Base-by-base conservation (phyloP, 805 yeast genomes). In the Helenozyma rhizophorensis region DNA sequence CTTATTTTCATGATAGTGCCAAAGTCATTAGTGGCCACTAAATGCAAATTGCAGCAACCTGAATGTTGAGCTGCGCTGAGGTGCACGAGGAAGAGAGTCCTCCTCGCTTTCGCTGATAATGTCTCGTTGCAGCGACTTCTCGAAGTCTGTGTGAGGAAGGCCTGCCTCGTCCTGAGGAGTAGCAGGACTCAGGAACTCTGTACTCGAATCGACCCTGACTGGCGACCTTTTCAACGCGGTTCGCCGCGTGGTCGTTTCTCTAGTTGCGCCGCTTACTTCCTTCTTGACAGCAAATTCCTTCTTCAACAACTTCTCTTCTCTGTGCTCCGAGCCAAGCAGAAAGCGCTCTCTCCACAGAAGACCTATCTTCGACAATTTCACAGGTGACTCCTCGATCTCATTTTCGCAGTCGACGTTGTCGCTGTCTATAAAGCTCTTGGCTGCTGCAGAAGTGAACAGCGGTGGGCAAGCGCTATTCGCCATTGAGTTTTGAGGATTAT, bases 331-430 rank as follows among this genome's bases (percentile, higher is more conserved):
- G 5, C 23, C 14, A 42, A 43, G 32, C 32, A 39, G 34, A 22
- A 45, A 45, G 31, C 23, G 24, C 14, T 39, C 29, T 14, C 50
- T 31, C 48, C 46, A 43, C 28, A 28, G 29, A 14, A 23, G 32
- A 3, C 34, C 32, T 7, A 43, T 26, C 6, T 23, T 35, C 7
- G 21, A 26, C 12, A 27, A 17, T 29, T 63, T 65, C 6, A 58
- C 48, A 4, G 71, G 70, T 3, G 71, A 64, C 38, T 65, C 70
- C 32, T 65, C 72, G 8, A 65, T 51, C 19, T 60, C 67, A 26
- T 62, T 61, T 23, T 58, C 63, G 18, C 54, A 52, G 6, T 53
- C 58, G 14, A 55, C 60, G 13, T 54, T 43, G 8, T 43, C 55
- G 29, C 37, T 42, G 6, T 27, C 24, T 31, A 51, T 12, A 38